Base-by-base conservation (phyloP, 2,329 filamentous ascomycete species). In the Aspergillus sp. region DNA sequence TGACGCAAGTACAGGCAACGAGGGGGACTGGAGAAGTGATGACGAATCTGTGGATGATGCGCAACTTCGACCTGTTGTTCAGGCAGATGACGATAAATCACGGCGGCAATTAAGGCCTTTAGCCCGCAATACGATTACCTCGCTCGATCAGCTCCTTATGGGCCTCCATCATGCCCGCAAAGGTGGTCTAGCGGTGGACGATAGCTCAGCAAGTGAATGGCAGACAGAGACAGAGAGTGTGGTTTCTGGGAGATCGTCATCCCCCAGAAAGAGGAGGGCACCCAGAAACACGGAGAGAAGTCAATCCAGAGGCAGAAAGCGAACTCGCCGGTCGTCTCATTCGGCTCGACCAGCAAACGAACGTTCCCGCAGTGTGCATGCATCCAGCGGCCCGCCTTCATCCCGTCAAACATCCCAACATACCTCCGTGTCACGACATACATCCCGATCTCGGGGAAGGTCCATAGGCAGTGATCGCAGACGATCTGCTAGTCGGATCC, bases 21-120 rank as follows among this genome's bases (percentile, higher is more conserved):
- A 57, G 11, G 50, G 47, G 5, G 52, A 55, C 12, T 46, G 47
- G 33, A 54, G 55, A 30, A 51, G 39, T 37, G 50, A 60, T 19
- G 32, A 42, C 7, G 57, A 55, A 5, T 27, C 33, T 13, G 12
- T 34, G 4, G 43, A 47, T 27, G 44, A 45, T 1, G 33, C 31
- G 4, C 34, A 53, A 8, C 49, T 59, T 32, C 56, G 51, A 5
- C 80, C 86, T 0, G 71, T 76, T 2, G 66, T 88, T 5, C 77
- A 85, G 6, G 76, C 81, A 1, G 84, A 95, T 54, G 89, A 95
- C 52, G 82, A 86, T 2, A 61, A 73, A 38, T 86, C 88, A 0
- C 71, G 76, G 46, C 61, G 66, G 2, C 70, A 94, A 5, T 69
- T 95, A 11, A 75, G 76, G 0, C 88, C 89, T 0, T 76, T 80